Percentiles rank a stretch among this genome's conserved stretches.
Evolutionary conservation across 2,329 filamentous ascomycete species (phyloP).

Genomic region (Aspergillus sp.): DNA sequence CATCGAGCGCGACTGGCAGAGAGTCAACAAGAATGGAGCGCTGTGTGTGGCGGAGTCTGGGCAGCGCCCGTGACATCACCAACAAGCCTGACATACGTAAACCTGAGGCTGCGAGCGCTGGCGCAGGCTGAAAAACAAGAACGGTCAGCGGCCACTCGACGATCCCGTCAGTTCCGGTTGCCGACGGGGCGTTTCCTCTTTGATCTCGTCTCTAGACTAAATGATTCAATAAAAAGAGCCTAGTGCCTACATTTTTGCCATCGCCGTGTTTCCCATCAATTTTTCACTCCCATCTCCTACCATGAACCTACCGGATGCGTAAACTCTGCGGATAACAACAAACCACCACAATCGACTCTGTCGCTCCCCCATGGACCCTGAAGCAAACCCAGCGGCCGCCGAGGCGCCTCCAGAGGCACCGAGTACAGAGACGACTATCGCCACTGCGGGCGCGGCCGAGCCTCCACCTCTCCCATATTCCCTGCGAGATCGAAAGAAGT

Average conservation of each 20-base stretch:
- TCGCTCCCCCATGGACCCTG: slow-evolving; percentile 36
- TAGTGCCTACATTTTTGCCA: background rate
- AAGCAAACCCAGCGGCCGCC: slow-evolving; percentile 19
- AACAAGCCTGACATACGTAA: background rate
- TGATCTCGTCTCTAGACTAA: no score
- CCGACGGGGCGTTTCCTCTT: background rate
- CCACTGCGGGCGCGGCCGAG: slow-evolving; percentile 22
- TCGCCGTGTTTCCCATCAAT: background rate
- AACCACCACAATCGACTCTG: slow-evolving; percentile 12
- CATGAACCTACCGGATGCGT: slow-evolving; percentile 3
- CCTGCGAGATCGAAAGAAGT: slow-evolving; percentile 53
- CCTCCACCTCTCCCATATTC: slow-evolving; percentile 58
- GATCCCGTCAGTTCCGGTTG: background rate
- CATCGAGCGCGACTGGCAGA: background rate
- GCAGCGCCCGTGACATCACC: slow-evolving; percentile 5
- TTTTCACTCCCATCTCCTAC: background rate
- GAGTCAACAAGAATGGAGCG: background rate
- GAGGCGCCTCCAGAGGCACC: slow-evolving; percentile 18
- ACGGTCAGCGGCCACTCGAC: background rate
- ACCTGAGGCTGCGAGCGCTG: background rate
- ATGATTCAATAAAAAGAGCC: background rate
- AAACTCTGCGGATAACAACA: slow-evolving; percentile 7
- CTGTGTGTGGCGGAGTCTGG: background rate
- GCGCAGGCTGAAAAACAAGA: background rate
- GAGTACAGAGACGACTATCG: background rate